A percentile compares a stretch with the other conserved stretches of the same genome.
phyloP scores from a whole-genome alignment of 1,284 basidiomycete genomes.

The Xanthoconium separans region DNA sequence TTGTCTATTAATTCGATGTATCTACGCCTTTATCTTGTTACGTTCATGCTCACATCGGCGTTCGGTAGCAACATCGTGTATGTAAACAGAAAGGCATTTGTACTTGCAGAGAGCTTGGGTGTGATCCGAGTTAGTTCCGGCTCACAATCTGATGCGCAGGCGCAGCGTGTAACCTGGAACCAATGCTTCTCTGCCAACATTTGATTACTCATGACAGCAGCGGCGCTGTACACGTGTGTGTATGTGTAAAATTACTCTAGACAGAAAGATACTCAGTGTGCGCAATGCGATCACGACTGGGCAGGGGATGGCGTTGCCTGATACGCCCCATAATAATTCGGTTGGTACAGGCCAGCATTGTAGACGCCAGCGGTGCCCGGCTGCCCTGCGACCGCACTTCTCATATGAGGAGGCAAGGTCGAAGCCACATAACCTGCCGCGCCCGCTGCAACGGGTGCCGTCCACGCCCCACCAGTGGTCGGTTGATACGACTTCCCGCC shows the following conservation, averaged over 20 bases:
- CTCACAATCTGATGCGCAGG: no score
- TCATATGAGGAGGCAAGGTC: constrained; percentile 44
- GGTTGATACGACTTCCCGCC: constrained; percentile 31
- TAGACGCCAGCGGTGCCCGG: constrained; percentile 20
- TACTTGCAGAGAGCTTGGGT: no score
- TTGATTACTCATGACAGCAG: constrained; percentile 21
- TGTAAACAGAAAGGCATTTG: no score
- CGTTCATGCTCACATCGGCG: no score
- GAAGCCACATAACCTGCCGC: constrained; percentile 32
- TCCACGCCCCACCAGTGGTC: constrained; percentile 27
- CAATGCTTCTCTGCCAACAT: background rate
- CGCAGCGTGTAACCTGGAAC: background rate
- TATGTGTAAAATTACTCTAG: constrained; percentile 23
- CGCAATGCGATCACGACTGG: constrained; percentile 21
- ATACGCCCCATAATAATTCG: constrained; percentile 35
- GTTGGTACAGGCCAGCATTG: constrained; percentile 23
- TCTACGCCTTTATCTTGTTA: no score
- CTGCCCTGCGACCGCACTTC: constrained; percentile 26
- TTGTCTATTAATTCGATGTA: no score
- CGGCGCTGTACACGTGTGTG: constrained; percentile 9
- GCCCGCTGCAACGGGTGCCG: constrained; percentile 14
- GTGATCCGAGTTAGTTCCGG: no score
- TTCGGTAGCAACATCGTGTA: no score
- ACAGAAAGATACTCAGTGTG: background rate
- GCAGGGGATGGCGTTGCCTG: constrained; percentile 33